phyloP scores from a whole-genome alignment of 75 land plant species.

The Cunninghamia lanceolata region DNA sequence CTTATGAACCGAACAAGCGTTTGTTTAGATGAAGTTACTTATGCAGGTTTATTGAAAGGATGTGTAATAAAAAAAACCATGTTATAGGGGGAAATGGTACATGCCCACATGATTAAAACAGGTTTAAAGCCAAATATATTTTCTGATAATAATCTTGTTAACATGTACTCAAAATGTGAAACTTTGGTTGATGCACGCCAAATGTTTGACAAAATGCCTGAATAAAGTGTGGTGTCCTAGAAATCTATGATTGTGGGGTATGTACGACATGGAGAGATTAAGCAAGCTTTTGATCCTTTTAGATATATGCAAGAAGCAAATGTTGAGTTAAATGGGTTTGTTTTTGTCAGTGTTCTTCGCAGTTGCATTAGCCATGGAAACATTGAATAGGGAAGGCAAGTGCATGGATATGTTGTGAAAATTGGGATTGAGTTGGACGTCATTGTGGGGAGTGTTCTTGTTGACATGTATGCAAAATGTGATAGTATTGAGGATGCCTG shows the following conservation, averaged over 20 bases:
- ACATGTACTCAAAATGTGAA: conserved; percentile 29
- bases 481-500: conserved; percentile 33
- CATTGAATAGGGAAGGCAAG: conserved; percentile 15
- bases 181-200: conserved; percentile 15
- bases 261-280: conserved; percentile 14
- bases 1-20: background rate
- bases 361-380: background rate
- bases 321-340: conserved; percentile 18
- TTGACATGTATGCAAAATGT: conserved; percentile 36
- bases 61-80: conserved; percentile 2
- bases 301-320: conserved; percentile 13
- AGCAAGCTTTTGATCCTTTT: conserved; percentile 18
- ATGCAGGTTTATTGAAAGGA: background rate
- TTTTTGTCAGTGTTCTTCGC: conserved; percentile 23
- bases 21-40: background rate
- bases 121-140: conserved; percentile 23
- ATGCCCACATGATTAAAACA: conserved; percentile 12
- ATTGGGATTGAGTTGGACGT: background rate
- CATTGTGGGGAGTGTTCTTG: conserved; percentile 19
- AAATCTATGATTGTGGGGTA: conserved; percentile 26
- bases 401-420: conserved; percentile 20
- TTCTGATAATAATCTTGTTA: conserved; percentile 23
- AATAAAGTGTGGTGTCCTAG: conserved; percentile 18
- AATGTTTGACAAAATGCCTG: conserved; percentile 14
- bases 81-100: conserved; percentile 18